phyloP scores from a whole-genome alignment of 2,329 filamentous ascomycete genomes.

The Ilyonectria robusta region DNA sequence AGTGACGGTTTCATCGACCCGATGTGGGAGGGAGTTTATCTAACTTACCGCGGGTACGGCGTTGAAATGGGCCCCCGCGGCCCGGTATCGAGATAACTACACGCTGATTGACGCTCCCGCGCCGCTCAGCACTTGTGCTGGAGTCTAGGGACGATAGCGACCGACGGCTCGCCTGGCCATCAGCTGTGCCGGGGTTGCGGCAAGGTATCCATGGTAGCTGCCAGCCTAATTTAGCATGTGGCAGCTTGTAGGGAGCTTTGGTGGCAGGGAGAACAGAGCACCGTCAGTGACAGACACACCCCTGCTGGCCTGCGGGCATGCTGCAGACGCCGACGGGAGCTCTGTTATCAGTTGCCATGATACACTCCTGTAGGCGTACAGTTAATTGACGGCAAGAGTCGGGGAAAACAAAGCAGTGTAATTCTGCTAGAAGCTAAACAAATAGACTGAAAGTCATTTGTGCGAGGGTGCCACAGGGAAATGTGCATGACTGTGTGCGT shows the following conservation, averaged over 20 bases:
- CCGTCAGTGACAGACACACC: conserved; percentile 9
- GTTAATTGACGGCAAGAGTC: background rate
- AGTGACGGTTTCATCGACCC: background rate
- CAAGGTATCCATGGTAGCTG: background rate
- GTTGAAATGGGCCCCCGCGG: background rate
- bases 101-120: background rate
- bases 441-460: background rate
- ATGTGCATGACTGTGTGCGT: background rate
- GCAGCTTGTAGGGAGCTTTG: conserved; percentile 7
- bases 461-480: background rate
- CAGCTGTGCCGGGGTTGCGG: conserved; percentile 15
- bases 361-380: background rate
- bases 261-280: conserved; percentile 7
- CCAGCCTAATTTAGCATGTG: conserved; percentile 19
- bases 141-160: background rate
- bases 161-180: background rate
- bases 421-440: background rate
- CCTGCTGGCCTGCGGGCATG: background rate
- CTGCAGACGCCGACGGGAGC: background rate
- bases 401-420: background rate
- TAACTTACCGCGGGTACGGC: background rate
- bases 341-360: background rate
- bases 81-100: background rate
- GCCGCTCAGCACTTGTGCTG: background rate
- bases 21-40: background rate